Evolutionary conservation across 2,329 filamentous ascomycete species (phyloP), one percentile per base, ranked within the genome.

Genomic region (Ciborinia camelliae): DNA sequence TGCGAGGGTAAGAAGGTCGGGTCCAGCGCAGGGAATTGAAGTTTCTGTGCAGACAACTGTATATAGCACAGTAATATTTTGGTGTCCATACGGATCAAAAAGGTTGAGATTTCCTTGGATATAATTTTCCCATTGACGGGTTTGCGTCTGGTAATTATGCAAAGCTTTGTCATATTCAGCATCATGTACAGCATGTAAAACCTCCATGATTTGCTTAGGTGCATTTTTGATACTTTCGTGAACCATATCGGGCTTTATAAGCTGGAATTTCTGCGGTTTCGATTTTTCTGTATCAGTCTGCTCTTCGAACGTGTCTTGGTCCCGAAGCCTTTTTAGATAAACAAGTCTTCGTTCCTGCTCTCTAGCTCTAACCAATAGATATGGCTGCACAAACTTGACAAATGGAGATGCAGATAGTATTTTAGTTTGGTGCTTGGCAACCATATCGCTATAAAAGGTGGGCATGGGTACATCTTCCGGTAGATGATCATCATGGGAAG

Each of bases 221-320:
- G 91, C 90, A 71, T 89, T 88, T 62, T 91, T 88, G 0, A 91
- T 87, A 53, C 92, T 87, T 65, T 90, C 85, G 71, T 96, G 91
- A 0, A 99, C 90, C 93, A 98, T 98, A 71, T 97, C 91, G 0
- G 95, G 94, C 67, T 90, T 91, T 68, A 99, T 96, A 12, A 99
- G 84, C 71, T 96, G 89, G 70, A 99, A 99, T 41, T 87, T 88
- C 64, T 90, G 87, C 1, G 84, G 82, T 53, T 84, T 86, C 7
- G 79, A 73, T 68, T 89, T 88, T 68, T 91, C 89, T 14, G 83
- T 80, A 30, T 84, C 81, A 5, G 77, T 79, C 43, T 72, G 76
- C 61, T 86, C 84, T 66, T 86, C 83, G 12, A 84, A 77, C 0
- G 83, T 80, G 70, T 89, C 84, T 69, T 96, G 90, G 71, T 97